These are phyloP conservation scores for Hanseniaspora guilliermondii DNA, from an alignment of 805 yeast genomes.

Conservation along the genomic window DNA sequence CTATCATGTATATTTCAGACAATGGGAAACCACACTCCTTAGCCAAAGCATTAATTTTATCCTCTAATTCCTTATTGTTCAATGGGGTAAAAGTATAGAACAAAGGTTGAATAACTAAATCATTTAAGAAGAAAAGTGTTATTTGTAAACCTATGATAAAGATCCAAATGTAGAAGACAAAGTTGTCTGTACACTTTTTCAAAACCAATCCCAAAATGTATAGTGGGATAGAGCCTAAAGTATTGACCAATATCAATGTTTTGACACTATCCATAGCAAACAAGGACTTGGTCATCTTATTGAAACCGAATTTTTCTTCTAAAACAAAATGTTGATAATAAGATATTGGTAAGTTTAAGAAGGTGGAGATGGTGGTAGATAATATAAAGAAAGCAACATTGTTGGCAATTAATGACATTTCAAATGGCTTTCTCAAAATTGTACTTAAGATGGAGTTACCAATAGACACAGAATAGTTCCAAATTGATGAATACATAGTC, in stretches of 20 bases:
- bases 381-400: constrained; percentile 53
- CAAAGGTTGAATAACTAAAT: constrained; percentile 79
- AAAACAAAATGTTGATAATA: constrained; percentile 74
- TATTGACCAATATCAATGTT: constrained; percentile 38
- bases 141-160: constrained; percentile 63
- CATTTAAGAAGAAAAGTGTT: constrained; percentile 60
- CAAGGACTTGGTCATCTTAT: constrained; percentile 60
- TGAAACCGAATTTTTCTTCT: constrained; percentile 88
- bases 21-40: constrained; percentile 69
- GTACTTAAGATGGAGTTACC: constrained; percentile 23
- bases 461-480: constrained; percentile 39
- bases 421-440: constrained; percentile 22
- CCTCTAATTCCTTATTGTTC: constrained; percentile 77
- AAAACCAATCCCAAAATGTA: constrained; percentile 71
- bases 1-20: constrained; percentile 73
- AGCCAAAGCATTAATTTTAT: constrained; percentile 71
- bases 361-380: constrained; percentile 27
- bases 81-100: constrained; percentile 86
- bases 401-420: constrained; percentile 39
- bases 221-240: constrained; percentile 59
- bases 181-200: constrained; percentile 64
- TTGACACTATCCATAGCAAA: constrained; percentile 70
- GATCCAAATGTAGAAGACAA: constrained; percentile 66
- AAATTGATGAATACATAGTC: constrained; percentile 51
- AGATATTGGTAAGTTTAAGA: constrained; percentile 53